A percentile compares a stretch with the other conserved stretches of the same genome.
phyloP scores from a whole-genome alignment of 225 moss, liverwort and hornwort genomes.

The Physcomitrium patens region DNA sequence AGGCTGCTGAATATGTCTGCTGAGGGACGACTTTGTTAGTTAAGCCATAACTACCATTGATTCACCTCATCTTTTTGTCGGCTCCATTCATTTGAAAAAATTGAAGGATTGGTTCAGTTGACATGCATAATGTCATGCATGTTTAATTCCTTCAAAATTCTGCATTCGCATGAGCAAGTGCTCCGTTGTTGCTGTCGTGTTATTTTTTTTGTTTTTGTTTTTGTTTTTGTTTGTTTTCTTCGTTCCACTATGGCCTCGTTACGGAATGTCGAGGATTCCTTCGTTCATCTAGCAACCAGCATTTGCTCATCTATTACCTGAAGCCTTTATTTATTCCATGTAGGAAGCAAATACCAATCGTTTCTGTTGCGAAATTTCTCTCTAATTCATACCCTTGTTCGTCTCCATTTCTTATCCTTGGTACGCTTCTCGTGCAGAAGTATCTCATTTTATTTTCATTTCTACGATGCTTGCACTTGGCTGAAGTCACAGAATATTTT shows the following conservation, averaged over 20 bases:
- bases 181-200: neutral
- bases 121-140: slow-evolving; percentile 26
- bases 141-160: slow-evolving; percentile 26
- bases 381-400: neutral
- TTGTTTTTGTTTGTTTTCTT: too few species aligned
- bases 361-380: slow-evolving; percentile 14
- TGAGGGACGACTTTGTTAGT: slow-evolving; percentile 46
- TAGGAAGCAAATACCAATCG: slow-evolving; percentile 15
- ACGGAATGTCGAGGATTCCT: slow-evolving; percentile 10
- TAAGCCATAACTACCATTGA: slow-evolving; percentile 47
- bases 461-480: neutral
- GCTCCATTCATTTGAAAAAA: slow-evolving; percentile 35
- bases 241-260: slow-evolving; percentile 23
- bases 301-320: slow-evolving; percentile 2
- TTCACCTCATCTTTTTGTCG: slow-evolving; percentile 40
- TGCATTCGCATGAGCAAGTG: slow-evolving; percentile 25
- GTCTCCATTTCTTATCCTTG: slow-evolving; percentile 7
- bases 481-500: neutral
- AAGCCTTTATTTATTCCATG: slow-evolving; percentile 17
- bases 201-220: too few species aligned
- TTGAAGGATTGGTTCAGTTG: slow-evolving; percentile 28
- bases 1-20: slow-evolving; percentile 40
- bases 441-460: neutral
- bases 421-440: neutral
- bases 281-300: slow-evolving; percentile 4